Evolutionary conservation across 1,284 basidiomycete species (phyloP), one percentile per base, ranked within the genome.

Genomic region (Bjerkandera adusta): DNA sequence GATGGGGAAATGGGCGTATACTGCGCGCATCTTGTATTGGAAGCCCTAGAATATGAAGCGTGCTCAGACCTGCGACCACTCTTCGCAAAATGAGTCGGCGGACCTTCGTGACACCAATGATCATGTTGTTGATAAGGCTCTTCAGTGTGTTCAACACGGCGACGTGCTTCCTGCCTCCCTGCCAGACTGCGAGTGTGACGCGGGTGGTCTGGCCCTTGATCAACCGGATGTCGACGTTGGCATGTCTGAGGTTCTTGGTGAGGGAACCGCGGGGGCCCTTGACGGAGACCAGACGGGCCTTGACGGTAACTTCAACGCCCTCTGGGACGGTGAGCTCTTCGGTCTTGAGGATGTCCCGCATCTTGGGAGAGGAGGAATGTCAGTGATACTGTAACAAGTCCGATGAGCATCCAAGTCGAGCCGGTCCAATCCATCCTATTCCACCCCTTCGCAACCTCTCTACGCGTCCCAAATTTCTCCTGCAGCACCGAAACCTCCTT

Each of bases 1-100:
- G 81, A 99, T 97, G 57, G 97, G 97, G 82, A 99, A 99, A 82
- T 99, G 97, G 64, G 97, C 97, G 69, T 99, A 99, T 50, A 99
- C 97, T 30, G 95, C 80, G 63, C 92, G 90, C 93, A 97, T 96
- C 88, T 99, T 99, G 85, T 99, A 99, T 66, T 88, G 85, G 87
- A 98, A 99, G 55, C 96, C 97, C 87, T 50, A 32, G 7, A 36
- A 5, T 33, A n/a, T 37, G 24, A 49, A 34, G 46, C 38, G 26
- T 51, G 40, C 22, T 13, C 21, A 12, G 39, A 21, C 41, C 30
- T 15, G 25, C 29, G 5, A 18, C 32, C 16, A 39, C 26, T 25
- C 36, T 2, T 16, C 30, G 5, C 35, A 15, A 43, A 16, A 15
- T 20, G 29, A 37, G 15, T 18, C 32, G 37, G 62, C 74, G 53